phyloP scores from a whole-genome alignment of 495 filamentous ascomycete genomes.

The Tuber melanosporum region DNA sequence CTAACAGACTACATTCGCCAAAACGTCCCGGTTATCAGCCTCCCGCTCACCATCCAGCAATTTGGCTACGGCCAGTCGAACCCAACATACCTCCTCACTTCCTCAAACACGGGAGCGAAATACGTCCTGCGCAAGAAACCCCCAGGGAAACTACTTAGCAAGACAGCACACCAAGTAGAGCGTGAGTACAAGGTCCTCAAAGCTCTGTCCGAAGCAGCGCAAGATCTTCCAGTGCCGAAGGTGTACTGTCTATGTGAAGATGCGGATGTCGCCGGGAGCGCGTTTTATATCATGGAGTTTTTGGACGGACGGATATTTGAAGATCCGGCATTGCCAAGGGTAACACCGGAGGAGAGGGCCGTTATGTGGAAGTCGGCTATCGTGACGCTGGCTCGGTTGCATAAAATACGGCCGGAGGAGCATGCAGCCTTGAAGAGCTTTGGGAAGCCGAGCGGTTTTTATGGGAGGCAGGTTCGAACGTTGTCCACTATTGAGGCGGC shows the following conservation, averaged over 20 bases:
- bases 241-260: conserved; percentile 85
- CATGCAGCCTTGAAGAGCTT: conserved; percentile 60
- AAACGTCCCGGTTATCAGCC: conserved; percentile 70
- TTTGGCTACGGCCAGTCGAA: conserved; percentile 97
- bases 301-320: conserved; percentile 87
- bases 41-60: conserved; percentile 82
- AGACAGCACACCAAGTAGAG: conserved; percentile 91
- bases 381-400: conserved; percentile 75
- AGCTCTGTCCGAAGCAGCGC: conserved; percentile 57
- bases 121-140: conserved; percentile 95
- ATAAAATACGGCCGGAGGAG: conserved; percentile 60
- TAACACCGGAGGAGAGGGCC: conserved; percentile 58
- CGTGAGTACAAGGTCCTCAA: conserved; percentile 87
- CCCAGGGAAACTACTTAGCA: conserved; percentile 80
- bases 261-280: conserved; percentile 66
- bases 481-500: conserved; percentile 68
- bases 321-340: conserved; percentile 72
- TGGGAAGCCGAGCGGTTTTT: conserved; percentile 72
- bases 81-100: conserved; percentile 84
- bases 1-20: conserved; percentile 70
- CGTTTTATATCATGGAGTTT: conserved; percentile 96
- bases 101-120: conserved; percentile 41
- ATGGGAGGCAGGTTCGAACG: conserved; percentile 77
- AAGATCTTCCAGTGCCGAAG: conserved; percentile 79
- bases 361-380: conserved; percentile 84